Base-by-base conservation (phyloP, 805 yeast species). In the Huiozyma sinensis region DNA sequence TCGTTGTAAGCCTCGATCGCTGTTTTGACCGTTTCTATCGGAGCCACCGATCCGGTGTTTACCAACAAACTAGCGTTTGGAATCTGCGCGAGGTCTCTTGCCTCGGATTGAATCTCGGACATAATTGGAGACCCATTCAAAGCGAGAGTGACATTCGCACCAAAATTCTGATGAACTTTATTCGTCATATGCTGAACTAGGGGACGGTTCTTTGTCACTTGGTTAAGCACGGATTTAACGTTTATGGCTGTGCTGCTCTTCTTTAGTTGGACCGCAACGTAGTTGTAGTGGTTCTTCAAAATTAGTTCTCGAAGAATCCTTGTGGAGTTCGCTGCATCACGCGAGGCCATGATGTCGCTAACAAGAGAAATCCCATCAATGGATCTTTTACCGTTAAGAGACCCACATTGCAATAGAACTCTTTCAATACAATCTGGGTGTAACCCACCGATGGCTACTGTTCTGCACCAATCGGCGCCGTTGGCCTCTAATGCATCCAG, bases 301-400 rank as follows among this genome's bases (percentile, higher is more conserved):
- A 61, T 61, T 58, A 33, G 53, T 0, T 45, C 40, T 35, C 62
- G 59, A 41, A 73, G 60, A 1, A 58, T 56, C 36, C 48, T 54
- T 0, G 90, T 73, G 0, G 83, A 78, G 2, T 50, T 44, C 1
- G 60, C 73, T 0, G 90, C 80, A 48, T 74, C 72, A 7, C 52
- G 47, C 1, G 71, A 66, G 1, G 86, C 86, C 81, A 87, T 83
- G 9, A 86, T 80, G 51, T 86, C 82, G 6, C 95, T 84, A 2
- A 89, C 97, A 10, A 88, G 80, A 2, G 95, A 92, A 10, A 84
- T 77, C n/a, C 97, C 97, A 56, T 84, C 84, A 7, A 83, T 58
- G 0, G 67, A 57, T 43, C 66, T 53, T 40, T 60, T 61, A 6
- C 73, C 78, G 3, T 72, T 69, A 6, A 69, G 46, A 1, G 69